These are phyloP conservation scores for Agrocybe pediades DNA, from an alignment of 768 basidiomycete species.

Conservation along the genomic window DNA sequence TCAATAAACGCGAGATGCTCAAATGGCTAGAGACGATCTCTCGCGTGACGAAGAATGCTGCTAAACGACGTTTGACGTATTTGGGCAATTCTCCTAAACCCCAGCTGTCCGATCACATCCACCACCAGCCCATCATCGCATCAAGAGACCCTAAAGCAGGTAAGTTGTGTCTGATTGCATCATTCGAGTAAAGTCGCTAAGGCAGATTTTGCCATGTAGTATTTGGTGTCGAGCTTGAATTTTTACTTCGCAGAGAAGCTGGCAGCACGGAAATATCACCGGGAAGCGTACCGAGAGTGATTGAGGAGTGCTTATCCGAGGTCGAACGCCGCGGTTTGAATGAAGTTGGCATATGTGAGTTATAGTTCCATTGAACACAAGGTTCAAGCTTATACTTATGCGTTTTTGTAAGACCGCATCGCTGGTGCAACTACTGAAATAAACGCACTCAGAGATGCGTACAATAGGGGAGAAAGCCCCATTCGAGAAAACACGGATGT, in stretches of 20 bases:
- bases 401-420: slow-evolving; percentile 63
- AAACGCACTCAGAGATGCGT: slow-evolving; percentile 67
- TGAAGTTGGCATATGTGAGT: slow-evolving; percentile 84
- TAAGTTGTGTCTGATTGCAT: too few relatives aligned
- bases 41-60: slow-evolving; percentile 69
- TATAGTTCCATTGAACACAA: not conserved
- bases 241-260: slow-evolving; percentile 67
- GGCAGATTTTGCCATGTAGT: slow-evolving; percentile 36
- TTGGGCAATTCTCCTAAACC: slow-evolving; percentile 76
- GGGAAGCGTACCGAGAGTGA: slow-evolving; percentile 65
- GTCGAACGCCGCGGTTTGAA: slow-evolving; percentile 75
- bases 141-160: slow-evolving; percentile 79
- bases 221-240: slow-evolving; percentile 77
- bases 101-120: slow-evolving; percentile 72
- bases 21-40: slow-evolving; percentile 80
- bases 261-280: slow-evolving; percentile 46
- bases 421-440: slow-evolving; percentile 76
- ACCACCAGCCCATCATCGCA: slow-evolving; percentile 55
- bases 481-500: slow-evolving; percentile 67
- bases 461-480: slow-evolving; percentile 73
- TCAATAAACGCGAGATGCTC: slow-evolving; percentile 68
- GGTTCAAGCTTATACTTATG: not conserved
- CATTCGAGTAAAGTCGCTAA: not conserved
- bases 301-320: slow-evolving; percentile 67
- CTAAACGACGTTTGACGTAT: slow-evolving; percentile 80